Base-by-base conservation (phyloP, 176 grass and related monocot species). In the Pontederia crassipes region DNA sequence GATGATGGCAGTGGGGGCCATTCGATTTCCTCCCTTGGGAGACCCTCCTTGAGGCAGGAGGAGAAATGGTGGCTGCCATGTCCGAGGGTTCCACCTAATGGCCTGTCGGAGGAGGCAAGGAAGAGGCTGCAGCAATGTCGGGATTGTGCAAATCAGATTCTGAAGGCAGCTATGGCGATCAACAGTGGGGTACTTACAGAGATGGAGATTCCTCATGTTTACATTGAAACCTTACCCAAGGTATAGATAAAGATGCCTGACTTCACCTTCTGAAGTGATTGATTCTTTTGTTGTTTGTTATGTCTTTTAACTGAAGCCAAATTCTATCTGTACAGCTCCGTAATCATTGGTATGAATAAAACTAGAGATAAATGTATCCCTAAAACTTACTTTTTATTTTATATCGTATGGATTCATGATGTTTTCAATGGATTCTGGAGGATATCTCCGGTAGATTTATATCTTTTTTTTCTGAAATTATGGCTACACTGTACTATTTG, bases 41-140 rank as follows among this genome's bases (percentile, higher is more conserved):
- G 88, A 8, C 74, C 82, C 11, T 89, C 93, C 10, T 78, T 92
- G 63, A 73, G 93, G 68, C 93, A 98, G 81, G 93, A 98, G 61
- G 93, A 98, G 16, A 98, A 98, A 69, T 98, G 93, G 93, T 98
- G 93, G 93, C 61, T 98, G 66, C 93, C 93, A 0, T 88, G 79
- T 74, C 93, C 93, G 1, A 62, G 88, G 9, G 93, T 98, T 46
- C 88, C 85, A 4, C 72, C 85, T 52, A 89, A 81, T 70, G 93
- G 93, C 20, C 64, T 93, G 2, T 85, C 93, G 0, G 87, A 92
- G 70, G 93, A 80, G 49, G 80, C 81, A 12, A 75, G 93, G 78
- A 92, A 86, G 79, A 89, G 85, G 68, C 59, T 98, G 77, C 88
- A 98, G 52, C 88, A 89, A 48, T 88, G 79, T 54, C 82, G 88